Evolutionary conservation across 2,329 filamentous ascomycete genomes (phyloP), one percentile per base, ranked within the genome.

Genomic region (Tolypocladium guangdongense): DNA sequence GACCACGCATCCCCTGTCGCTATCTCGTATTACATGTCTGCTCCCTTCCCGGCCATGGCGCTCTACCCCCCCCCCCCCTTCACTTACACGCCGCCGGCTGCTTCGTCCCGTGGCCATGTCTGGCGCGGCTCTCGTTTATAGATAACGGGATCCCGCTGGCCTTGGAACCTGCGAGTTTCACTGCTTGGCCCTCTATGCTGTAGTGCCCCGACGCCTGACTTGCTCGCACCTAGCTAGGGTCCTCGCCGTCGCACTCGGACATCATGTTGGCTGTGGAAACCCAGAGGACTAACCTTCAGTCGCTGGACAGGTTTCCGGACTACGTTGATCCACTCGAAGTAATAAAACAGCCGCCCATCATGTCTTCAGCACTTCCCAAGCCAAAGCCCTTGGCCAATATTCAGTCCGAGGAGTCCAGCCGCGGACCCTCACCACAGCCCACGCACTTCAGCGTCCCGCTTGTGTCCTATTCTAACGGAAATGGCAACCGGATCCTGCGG

Each of bases 361-460:
- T 71, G 59, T 62, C 64, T 39, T 49, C 58, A 33, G 47, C 43
- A 48, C 59, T 64, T 51, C 63, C 66, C 56, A 66, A 67, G 52
- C 68, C 72, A 59, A 75, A 74, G 66, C 59, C 68, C 58, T 55
- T 77, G 60, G 68, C 66, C 55, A 66, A 70, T 55, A 56, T 76
- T 53, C 72, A 73, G 63, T 66, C 64, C 50, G 58, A 69, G 50
- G 68, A 75, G 49, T 61, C 66, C 38, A 75, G 71, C 64, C 83
- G 88, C 54, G 81, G 86, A 57, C 88, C 91, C 27, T 96, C 91
- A 53, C 90, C 90, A 27, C 88, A 95, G 67, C 90, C 91, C 30
- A 91, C 89, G 54, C 89, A 96, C 69, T 78, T 96, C 68, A 87
- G 81, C 62, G 78, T 91, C 24, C 85, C 87, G 16, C 76, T 80